Conservation (phyloP, 176 grass and related monocot genomes). For the Rhynchospora breviuscula region DNA sequence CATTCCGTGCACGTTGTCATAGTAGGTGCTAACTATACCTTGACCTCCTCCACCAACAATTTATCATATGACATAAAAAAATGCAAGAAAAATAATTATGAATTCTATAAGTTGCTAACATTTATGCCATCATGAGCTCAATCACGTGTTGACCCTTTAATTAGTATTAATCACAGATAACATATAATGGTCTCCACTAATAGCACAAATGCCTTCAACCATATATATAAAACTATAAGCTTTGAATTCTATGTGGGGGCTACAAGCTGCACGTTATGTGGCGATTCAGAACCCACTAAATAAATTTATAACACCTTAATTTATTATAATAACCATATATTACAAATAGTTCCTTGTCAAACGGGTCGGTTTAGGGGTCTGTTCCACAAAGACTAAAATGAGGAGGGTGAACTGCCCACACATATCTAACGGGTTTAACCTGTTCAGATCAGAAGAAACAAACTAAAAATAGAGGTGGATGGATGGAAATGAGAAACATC, state of each 20-base stretch:
- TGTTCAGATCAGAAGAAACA: too few species aligned
- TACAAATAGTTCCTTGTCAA: too few species aligned
- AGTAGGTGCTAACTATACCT: not conserved
- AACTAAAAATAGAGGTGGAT: too few species aligned
- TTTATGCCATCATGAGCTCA: conserved; percentile 1
- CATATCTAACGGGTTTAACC: too few species aligned
- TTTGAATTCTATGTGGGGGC: not conserved
- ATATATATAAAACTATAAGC: too few species aligned
- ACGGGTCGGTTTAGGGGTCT: too few species aligned
- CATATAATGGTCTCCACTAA: conserved; percentile 18
- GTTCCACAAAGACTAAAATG: too few species aligned
- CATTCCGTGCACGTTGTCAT: not conserved
- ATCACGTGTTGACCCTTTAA: conserved; percentile 29
- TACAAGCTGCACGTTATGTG: not conserved
- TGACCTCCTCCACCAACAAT: not conserved
- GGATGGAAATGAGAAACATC: too few species aligned
- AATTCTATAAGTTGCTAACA: not conserved
- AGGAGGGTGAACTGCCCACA: too few species aligned
- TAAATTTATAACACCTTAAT: not conserved
- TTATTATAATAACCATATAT: too few species aligned
- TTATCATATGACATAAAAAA: not conserved
- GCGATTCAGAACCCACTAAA: not conserved
- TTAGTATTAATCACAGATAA: not conserved
- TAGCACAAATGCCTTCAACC: not conserved
- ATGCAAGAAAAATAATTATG: not conserved